These are phyloP conservation scores for Quercus ilex DNA, from an alignment of 306 rosid species.

Conservation along the genomic window DNA sequence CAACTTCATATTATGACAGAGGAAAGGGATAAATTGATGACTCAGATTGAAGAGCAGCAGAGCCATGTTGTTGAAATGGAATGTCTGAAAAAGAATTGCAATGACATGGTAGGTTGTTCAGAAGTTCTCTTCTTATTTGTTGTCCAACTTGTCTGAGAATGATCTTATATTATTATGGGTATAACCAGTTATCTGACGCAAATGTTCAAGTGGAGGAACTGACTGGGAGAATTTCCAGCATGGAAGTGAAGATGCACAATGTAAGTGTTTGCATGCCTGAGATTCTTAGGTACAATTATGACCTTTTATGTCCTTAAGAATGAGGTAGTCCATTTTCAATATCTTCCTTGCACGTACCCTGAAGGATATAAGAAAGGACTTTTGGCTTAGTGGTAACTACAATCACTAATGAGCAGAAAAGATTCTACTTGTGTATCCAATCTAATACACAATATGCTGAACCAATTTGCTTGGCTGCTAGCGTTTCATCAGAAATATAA, in stretches of 20 bases:
- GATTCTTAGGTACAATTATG: constrained; percentile 2
- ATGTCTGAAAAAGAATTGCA: constrained; percentile 30
- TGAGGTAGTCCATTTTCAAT: too few relatives aligned
- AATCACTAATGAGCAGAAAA: too few relatives aligned
- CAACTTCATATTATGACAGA: constrained; percentile 36
- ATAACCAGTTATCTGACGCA: constrained; percentile 44
- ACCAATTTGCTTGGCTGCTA: not conserved
- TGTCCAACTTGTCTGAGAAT: not conserved
- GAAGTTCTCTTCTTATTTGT: constrained; percentile 18
- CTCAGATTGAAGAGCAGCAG: constrained; percentile 50
- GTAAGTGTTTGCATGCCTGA: constrained; percentile 40
- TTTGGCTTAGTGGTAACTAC: too few relatives aligned
- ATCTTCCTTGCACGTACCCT: too few relatives aligned
- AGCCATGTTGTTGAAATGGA: constrained; percentile 44
- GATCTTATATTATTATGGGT: not conserved
- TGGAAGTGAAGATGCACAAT: constrained; percentile 51
- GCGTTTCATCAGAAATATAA: not conserved
- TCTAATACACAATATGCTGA: too few relatives aligned
- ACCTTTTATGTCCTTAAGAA: not conserved
- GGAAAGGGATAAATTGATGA: constrained; percentile 55
- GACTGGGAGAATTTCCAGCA: constrained; percentile 42
- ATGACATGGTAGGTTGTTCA: constrained; percentile 42
- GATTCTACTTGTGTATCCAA: too few relatives aligned
- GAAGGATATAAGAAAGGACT: too few relatives aligned
- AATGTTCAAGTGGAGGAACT: constrained; percentile 56